phyloP scores from a whole-genome alignment of 208 protist genomes.

The Angomonas deanei region DNA sequence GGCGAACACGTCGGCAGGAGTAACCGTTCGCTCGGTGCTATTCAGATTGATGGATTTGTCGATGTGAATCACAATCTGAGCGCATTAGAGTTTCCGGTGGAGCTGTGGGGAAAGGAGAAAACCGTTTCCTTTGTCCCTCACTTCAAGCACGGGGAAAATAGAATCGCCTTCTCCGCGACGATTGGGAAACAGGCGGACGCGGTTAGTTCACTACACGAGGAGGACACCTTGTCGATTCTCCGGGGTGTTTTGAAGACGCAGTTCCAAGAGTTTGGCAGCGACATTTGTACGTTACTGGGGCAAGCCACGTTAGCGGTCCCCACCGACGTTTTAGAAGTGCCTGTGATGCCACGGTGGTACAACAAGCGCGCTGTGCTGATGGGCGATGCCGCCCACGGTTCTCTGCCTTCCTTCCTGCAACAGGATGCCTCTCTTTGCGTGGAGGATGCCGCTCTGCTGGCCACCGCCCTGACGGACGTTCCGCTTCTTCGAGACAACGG shows the following conservation, averaged over 20 bases:
- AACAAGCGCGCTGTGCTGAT: constrained; percentile 83
- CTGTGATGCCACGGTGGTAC: constrained; percentile 87
- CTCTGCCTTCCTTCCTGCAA: constrained; percentile 75
- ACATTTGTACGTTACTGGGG: constrained; percentile 27
- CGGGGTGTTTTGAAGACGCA: constrained; percentile 39
- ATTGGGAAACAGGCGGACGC: constrained; percentile 47
- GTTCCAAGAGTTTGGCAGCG: constrained; percentile 45
- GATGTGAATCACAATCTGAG: constrained; percentile 25
- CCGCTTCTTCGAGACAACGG: constrained; percentile 70
- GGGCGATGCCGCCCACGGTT: constrained; percentile 81
- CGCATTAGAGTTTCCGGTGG: constrained; percentile 42
- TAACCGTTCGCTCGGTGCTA: constrained; percentile 59
- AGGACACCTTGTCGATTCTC: constrained; percentile 41
- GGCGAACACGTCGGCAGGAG: constrained; percentile 63
- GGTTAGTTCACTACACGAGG: constrained; percentile 32
- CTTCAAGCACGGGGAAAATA: constrained; percentile 31
- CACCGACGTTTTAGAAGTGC: constrained; percentile 74
- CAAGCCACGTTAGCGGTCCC: constrained; percentile 53
- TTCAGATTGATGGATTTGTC: constrained; percentile 76
- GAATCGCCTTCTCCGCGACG: constrained; percentile 67
- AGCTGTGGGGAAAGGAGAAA: constrained; percentile 52
- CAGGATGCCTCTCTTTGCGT: constrained; percentile 86
- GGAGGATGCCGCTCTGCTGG: constrained; percentile 83
- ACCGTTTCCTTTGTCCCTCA: constrained; percentile 42
- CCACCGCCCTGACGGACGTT: constrained; percentile 72